These are phyloP conservation scores for Pyrenochaeta sp. DNA, from an alignment of 2,329 filamentous ascomycete species.

Conservation along the genomic window DNA sequence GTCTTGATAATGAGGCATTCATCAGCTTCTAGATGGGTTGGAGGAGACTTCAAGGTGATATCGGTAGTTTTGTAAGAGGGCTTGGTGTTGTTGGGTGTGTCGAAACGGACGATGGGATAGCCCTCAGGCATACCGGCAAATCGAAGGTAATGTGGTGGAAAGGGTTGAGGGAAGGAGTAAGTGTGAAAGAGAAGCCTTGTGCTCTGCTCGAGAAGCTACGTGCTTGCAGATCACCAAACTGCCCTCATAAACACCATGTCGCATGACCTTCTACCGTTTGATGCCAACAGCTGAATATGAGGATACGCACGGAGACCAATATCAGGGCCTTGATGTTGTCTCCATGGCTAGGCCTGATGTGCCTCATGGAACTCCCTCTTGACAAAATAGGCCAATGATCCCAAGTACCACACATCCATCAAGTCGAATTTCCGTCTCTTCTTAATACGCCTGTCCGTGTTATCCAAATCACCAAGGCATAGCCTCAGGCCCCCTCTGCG, in stretches of 20 bases:
- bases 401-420: neutral
- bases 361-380: neutral
- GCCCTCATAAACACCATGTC: neutral
- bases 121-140: neutral
- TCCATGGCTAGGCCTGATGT: neutral
- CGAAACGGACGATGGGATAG: conserved; percentile 2
- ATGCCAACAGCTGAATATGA: neutral
- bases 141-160: neutral
- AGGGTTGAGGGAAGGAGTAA: neutral
- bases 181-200: no score
- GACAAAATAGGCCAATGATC: neutral
- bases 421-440: neutral
- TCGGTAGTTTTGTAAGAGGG: neutral
- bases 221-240: neutral
- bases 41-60: neutral
- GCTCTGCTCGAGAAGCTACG: neutral
- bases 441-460: neutral
- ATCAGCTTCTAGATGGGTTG: neutral
- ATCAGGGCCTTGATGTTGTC: neutral
- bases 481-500: conserved; percentile 26
- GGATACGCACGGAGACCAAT: neutral
- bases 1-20: neutral
- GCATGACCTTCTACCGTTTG: neutral
- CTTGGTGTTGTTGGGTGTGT: neutral
- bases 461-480: conserved; percentile 29